These are phyloP conservation scores for Ceratocystis eucalypticola DNA, from an alignment of 2,329 filamentous ascomycete genomes.

Conservation along the genomic window DNA sequence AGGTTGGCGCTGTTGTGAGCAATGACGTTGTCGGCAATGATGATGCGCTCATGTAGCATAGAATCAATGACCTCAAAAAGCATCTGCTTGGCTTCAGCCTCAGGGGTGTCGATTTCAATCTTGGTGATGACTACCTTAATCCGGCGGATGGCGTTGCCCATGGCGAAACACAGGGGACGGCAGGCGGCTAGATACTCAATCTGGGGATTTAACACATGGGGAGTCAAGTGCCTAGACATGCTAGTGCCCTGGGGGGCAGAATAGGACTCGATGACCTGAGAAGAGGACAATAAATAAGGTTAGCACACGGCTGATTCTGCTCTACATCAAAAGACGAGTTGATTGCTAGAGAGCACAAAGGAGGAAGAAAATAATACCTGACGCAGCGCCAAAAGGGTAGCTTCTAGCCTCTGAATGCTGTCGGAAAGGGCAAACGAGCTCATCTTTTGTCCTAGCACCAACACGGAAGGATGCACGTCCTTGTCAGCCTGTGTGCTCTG, in stretches of 20 bases:
- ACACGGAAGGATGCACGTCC: slow-evolving; percentile 73
- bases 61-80: slow-evolving; percentile 72
- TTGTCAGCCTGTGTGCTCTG: slow-evolving; percentile 47
- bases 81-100: slow-evolving; percentile 65
- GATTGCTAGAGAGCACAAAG: background rate
- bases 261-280: slow-evolving; percentile 80
- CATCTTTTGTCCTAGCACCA: slow-evolving; percentile 81
- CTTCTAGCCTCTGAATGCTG: slow-evolving; percentile 74
- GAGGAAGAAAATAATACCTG: slow-evolving; percentile 38
- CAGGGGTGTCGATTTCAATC: slow-evolving; percentile 72
- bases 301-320: background rate
- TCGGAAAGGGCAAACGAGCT: slow-evolving; percentile 78
- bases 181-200: slow-evolving; percentile 91
- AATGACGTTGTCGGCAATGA: slow-evolving; percentile 74
- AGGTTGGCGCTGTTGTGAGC: slow-evolving; percentile 59
- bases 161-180: slow-evolving; percentile 88
- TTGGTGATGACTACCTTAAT: slow-evolving; percentile 86
- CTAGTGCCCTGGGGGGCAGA: slow-evolving; percentile 73
- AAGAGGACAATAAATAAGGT: slow-evolving; percentile 18
- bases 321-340: background rate
- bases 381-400: slow-evolving; percentile 80
- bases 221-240: slow-evolving; percentile 78
- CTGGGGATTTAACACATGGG: slow-evolving; percentile 82
- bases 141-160: slow-evolving; percentile 93
- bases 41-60: slow-evolving; percentile 84